These are phyloP conservation scores for Suhomyces sp. DNA, from an alignment of 805 yeast genomes.

Conservation along the genomic window DNA sequence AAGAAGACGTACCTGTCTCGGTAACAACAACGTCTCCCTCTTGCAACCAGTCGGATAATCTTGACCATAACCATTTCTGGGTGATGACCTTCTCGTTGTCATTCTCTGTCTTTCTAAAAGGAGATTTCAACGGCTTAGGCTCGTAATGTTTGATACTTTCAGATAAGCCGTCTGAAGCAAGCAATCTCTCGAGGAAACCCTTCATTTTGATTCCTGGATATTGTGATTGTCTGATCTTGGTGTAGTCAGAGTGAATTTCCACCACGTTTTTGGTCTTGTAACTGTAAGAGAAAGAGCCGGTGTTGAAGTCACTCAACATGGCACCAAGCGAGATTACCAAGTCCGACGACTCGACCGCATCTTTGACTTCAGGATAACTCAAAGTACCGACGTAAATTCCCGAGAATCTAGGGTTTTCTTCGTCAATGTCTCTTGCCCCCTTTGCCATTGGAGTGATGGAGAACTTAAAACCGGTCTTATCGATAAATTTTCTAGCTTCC, in stretches of 20 bases:
- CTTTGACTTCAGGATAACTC: constrained; percentile 21
- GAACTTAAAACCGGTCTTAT: constrained; percentile 16
- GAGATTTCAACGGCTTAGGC: constrained; percentile 15
- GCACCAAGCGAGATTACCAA: constrained; percentile 23
- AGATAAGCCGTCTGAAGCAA: constrained; percentile 6
- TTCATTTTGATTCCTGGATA: constrained; percentile 21
- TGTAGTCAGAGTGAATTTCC: constrained; percentile 22
- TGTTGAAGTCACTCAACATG: constrained; percentile 21
- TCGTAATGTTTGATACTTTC: constrained; percentile 9
- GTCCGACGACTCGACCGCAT: constrained; percentile 19
- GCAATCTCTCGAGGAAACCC: constrained; percentile 11
- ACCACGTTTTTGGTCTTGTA: constrained; percentile 19
- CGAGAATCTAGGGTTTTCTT: constrained; percentile 16
- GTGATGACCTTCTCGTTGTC: constrained; percentile 11
- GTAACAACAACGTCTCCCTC: constrained; percentile 28
- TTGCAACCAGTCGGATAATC: constrained; percentile 23
- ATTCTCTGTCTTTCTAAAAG: constrained; percentile 9
- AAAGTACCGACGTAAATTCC: constrained; percentile 24
- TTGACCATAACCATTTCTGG: constrained; percentile 26
- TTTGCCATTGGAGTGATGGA: constrained; percentile 25
- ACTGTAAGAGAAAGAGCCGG: constrained; percentile 21
- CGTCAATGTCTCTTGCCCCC: constrained; percentile 17
- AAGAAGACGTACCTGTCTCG: constrained; percentile 28
- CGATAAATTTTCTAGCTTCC: constrained; percentile 18
- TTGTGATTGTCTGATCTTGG: constrained; percentile 16